Conservation (phyloP, 1,284 basidiomycete species). For the Rhodotorula sp. region DNA sequence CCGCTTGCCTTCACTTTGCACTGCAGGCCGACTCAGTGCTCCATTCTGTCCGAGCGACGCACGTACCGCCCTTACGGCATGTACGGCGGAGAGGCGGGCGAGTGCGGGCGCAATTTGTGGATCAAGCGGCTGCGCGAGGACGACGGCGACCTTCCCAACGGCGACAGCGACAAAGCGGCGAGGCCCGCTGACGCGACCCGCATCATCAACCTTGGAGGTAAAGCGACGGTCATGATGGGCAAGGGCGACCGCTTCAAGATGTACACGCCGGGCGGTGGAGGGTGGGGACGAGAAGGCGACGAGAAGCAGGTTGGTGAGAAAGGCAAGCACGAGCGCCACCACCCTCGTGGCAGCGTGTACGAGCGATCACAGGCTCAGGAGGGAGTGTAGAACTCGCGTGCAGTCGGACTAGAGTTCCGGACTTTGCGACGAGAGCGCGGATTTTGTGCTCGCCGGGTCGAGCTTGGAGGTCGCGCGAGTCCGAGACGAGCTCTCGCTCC, state of each 20-base stretch:
- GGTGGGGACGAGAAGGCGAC: conserved; percentile 19
- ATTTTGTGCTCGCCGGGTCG: not conserved
- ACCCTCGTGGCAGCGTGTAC: conserved; percentile 19
- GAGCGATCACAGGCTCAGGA: conserved; percentile 27
- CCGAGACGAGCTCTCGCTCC: not conserved
- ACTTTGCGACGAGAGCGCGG: not conserved
- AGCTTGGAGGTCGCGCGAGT: not conserved
- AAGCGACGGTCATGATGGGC: conserved; percentile 83
- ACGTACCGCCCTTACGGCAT: conserved; percentile 87
- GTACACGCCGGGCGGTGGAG: conserved; percentile 83
- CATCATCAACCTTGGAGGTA: conserved; percentile 86
- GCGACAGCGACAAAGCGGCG: not conserved
- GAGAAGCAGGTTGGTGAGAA: conserved; percentile 6
- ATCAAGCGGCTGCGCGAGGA: conserved; percentile 70
- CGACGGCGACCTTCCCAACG: conserved; percentile 63
- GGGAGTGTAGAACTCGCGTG: conserved; percentile 8
- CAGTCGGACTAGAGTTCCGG: not conserved
- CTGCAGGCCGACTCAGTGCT: conserved; percentile 68
- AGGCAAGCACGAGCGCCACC: not conserved
- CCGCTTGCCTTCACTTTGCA: not conserved
- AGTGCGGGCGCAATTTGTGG: conserved; percentile 84
- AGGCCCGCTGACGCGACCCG: conserved; percentile 51
- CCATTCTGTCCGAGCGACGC: conserved; percentile 81
- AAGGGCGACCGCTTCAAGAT: conserved; percentile 77
- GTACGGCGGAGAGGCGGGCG: conserved; percentile 76